Conservation (phyloP, 768 basidiomycete species). For the Scleroderma bovista region DNA sequence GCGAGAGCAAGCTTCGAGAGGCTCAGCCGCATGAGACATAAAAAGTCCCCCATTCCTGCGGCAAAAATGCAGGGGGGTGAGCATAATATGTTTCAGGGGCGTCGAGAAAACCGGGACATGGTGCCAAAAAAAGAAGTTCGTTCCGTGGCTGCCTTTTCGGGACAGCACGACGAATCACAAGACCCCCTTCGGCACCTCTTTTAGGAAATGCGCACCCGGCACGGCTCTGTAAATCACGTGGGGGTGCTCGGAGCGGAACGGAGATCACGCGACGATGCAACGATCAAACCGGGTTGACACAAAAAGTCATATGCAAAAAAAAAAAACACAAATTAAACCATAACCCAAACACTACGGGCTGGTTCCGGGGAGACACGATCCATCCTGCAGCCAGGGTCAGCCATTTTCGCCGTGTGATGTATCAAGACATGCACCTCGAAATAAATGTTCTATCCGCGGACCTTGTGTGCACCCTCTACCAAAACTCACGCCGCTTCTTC, state of each 20-base stretch:
- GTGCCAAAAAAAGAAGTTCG: background rate
- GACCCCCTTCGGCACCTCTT: background rate
- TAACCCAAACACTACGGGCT: too few species aligned
- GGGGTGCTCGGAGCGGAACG: background rate
- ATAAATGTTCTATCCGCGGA: background rate
- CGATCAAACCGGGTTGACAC: background rate
- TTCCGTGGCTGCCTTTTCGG: background rate
- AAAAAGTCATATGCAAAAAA: background rate
- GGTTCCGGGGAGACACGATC: background rate
- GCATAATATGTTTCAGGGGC: background rate
- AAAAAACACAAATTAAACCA: background rate
- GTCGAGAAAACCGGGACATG: background rate
- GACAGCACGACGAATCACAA: background rate
- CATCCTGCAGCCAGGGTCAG: background rate
- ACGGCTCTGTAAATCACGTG: background rate
- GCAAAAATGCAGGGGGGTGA: background rate
- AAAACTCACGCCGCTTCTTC: constrained; percentile 63
- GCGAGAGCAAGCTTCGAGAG: too few species aligned
- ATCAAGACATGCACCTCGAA: background rate
- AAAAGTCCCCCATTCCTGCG: background rate
- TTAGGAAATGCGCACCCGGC: background rate
- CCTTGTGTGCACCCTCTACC: constrained; percentile 41
- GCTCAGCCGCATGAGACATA: too few species aligned
- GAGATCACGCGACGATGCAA: background rate
- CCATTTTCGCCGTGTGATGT: background rate